Conservation (phyloP, 1,284 basidiomycete species). For the Filobasidium uniguttulatum region DNA sequence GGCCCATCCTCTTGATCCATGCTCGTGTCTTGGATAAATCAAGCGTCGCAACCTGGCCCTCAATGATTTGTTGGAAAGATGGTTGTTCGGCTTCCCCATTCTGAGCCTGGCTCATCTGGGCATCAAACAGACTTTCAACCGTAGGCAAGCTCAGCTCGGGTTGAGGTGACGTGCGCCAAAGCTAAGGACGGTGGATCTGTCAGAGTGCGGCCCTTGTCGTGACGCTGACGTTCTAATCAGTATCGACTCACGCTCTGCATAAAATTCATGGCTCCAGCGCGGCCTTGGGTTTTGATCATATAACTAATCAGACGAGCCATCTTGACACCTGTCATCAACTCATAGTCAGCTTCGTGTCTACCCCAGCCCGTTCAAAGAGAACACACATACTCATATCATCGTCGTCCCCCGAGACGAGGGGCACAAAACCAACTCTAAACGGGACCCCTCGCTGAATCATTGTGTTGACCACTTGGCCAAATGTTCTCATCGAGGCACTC, state of each 20-base stretch:
- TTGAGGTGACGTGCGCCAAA: background rate
- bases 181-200: no score
- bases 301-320: conserved; percentile 63
- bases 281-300: conserved; percentile 50
- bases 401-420: conserved; percentile 49
- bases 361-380: background rate
- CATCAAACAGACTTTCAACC: background rate
- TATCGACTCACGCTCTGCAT: conserved; percentile 42
- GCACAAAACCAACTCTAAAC: conserved; percentile 70
- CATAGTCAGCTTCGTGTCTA: background rate
- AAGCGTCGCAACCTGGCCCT: conserved; percentile 4
- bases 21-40: conserved; percentile 16
- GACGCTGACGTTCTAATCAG: no score
- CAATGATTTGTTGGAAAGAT: conserved; percentile 36
- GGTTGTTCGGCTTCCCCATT: no score
- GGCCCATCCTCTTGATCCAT: conserved; percentile 25
- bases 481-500: conserved; percentile 46
- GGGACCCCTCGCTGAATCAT: conserved; percentile 61
- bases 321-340: conserved; percentile 41
- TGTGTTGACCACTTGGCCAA: conserved; percentile 49
- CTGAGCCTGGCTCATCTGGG: background rate
- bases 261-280: conserved; percentile 49
- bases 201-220: no score
- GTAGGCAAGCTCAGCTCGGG: background rate
- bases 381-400: conserved; percentile 34